A percentile compares a stretch with the other conserved stretches of the same genome.
Evolutionary conservation across 2,329 filamentous ascomycete species (phyloP).

Genomic region (Chalaropsis ovoidea): DNA sequence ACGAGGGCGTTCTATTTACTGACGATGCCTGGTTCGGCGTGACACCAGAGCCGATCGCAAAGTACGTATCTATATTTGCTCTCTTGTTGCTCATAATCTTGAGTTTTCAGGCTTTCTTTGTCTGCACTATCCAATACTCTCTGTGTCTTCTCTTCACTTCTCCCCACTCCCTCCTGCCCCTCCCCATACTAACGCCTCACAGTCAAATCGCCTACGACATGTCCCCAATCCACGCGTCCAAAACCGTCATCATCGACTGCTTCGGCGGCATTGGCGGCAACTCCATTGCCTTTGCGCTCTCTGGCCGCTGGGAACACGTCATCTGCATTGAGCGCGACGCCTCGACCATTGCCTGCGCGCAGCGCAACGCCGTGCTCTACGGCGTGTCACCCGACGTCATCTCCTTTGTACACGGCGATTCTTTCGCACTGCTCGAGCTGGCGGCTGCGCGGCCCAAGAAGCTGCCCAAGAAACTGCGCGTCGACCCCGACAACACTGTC

Average conservation of each 20-base stretch:
- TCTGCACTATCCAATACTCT: too few relatives aligned
- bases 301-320: conserved; percentile 66
- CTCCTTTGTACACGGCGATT: conserved; percentile 79
- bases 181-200: conserved; percentile 26
- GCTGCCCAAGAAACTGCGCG: conserved; percentile 35
- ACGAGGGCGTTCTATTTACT: conserved; percentile 81
- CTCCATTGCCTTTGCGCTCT: conserved; percentile 82
- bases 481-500: conserved; percentile 37
- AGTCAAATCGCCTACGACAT: conserved; percentile 70
- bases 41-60: conserved; percentile 83
- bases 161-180: neutral
- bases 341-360: conserved; percentile 73
- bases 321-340: conserved; percentile 82
- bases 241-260: conserved; percentile 66
- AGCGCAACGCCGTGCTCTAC: conserved; percentile 82
- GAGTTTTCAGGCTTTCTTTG: too few relatives aligned
- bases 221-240: conserved; percentile 43
- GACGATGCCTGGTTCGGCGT: conserved; percentile 95
- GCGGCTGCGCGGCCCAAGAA: conserved; percentile 29
- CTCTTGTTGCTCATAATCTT: neutral
- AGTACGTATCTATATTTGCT: conserved; percentile 41
- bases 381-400: conserved; percentile 62
- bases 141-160: neutral
- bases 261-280: conserved; percentile 93
- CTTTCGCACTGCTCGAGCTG: conserved; percentile 46